Conservation (phyloP, 352 stramenopile species). For the Phytophthora fragariaefolia region DNA sequence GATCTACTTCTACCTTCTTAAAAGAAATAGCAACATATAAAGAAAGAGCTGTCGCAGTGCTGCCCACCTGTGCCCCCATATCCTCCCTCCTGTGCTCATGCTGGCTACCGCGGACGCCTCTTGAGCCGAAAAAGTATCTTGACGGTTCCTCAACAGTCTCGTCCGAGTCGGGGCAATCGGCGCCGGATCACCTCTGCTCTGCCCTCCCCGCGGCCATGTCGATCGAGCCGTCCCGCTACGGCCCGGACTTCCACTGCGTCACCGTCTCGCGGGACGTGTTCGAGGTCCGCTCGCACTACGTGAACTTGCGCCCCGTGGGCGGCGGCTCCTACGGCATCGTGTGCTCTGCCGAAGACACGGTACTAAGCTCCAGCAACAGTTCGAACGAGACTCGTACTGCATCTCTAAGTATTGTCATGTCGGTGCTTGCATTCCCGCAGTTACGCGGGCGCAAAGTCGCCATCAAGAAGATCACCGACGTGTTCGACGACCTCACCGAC, state of each 20-base stretch:
- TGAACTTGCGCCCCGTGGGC: constrained; percentile 78
- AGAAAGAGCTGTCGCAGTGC: constrained; percentile 15
- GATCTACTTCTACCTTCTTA: too few relatives aligned
- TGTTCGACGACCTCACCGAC: constrained; percentile 93
- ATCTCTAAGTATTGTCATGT: neutral
- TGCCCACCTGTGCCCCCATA: neutral
- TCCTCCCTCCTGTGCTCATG: neutral
- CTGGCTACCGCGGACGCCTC: neutral
- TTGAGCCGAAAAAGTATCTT: constrained; percentile 31
- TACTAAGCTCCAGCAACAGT: constrained; percentile 25
- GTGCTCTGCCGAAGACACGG: constrained; percentile 91
- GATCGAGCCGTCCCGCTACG: constrained; percentile 75
- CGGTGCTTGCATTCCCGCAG: constrained; percentile 39
- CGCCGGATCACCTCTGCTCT: neutral
- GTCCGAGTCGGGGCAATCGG: neutral
- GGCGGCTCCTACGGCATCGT: constrained; percentile 94
- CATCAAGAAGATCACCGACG: constrained; percentile 94
- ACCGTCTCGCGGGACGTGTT: constrained; percentile 85
- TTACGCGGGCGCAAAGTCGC: constrained; percentile 85
- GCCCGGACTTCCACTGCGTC: constrained; percentile 83
- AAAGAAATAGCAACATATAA: too few relatives aligned
- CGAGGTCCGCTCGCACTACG: constrained; percentile 84
- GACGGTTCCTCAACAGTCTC: constrained; percentile 42
- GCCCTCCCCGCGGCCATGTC: constrained; percentile 45
- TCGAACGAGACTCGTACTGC: neutral